Evolutionary conservation across 768 basidiomycete genomes (phyloP).

Genomic region (Collybiopsis confluens): DNA sequence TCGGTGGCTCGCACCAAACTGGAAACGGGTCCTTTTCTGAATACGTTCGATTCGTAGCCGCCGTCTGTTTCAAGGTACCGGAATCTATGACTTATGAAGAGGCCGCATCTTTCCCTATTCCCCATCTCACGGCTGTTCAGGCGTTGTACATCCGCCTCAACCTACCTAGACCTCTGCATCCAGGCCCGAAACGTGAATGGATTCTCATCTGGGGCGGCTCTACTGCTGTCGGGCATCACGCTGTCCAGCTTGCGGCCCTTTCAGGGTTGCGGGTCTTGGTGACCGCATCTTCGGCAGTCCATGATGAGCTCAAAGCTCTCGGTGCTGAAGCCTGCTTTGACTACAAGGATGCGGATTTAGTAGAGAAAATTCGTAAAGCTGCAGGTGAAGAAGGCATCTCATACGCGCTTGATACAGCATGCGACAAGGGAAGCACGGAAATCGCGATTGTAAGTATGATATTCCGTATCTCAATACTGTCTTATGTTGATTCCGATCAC

Average conservation of each 20-base stretch:
- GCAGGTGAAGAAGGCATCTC: slow-evolving; percentile 1
- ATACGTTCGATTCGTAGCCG: slow-evolving; percentile 1
- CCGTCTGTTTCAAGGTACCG: slow-evolving; percentile 2
- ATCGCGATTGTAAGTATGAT: neutral
- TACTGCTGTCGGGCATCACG: slow-evolving; percentile 6
- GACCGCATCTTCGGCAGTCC: neutral
- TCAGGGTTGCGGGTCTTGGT: slow-evolving; percentile 5
- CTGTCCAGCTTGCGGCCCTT: slow-evolving; percentile 1
- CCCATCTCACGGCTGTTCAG: slow-evolving; percentile 5
- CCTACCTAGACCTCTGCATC: slow-evolving; percentile 1
- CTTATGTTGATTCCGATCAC: neutral
- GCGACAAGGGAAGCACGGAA: slow-evolving; percentile 2
- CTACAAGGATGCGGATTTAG: slow-evolving; percentile 1
- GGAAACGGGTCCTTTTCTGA: slow-evolving; percentile 2
- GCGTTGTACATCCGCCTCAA: slow-evolving; percentile 6
- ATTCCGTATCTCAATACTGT: neutral
- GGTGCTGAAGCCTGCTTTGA: slow-evolving; percentile 3
- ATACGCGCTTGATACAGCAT: neutral
- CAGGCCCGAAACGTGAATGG: neutral
- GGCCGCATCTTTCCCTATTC: slow-evolving; percentile 5
- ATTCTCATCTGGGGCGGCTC: slow-evolving; percentile 7
- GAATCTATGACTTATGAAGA: slow-evolving; percentile 1
- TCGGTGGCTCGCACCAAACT: slow-evolving; percentile 2
- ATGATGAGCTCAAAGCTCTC: slow-evolving; percentile 3
- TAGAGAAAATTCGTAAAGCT: slow-evolving; percentile 4